Base-by-base conservation (phyloP, 1,139 yeast species). In the Geotrichum bryndzae region DNA sequence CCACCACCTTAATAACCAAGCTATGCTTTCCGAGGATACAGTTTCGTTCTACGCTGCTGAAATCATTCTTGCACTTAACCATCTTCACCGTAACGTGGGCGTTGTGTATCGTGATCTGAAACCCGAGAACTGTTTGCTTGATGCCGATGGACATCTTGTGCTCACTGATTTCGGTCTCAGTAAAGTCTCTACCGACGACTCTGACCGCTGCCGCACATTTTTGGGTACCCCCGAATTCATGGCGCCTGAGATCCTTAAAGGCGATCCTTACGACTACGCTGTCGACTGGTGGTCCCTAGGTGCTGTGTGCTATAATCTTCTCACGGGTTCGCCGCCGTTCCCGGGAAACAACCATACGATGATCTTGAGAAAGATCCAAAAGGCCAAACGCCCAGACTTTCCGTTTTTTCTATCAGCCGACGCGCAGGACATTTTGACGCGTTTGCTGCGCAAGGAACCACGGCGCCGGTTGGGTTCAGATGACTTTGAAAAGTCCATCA, bases 231-330 rank as follows among this genome's bases (percentile, higher is more conserved):
- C 96, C 0, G 97, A 91, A 73, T 91, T 90, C 72, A 90, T 92
- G 89, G 97, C 98, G 0, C 99, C 99, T 1, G 98, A 94, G 73
- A 88, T 92, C 35, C 76, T 94, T 35, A 83, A 83, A 59, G 97
- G 96, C 33, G 84, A 86, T 65, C 85, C 87, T 18, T 92, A 92
- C 72, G 94, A 90, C 66, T 86, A 82, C 66, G 81, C 86, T 10
- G 97, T 94, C 13, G 99, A 92, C 73, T 92, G 97, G 96, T 92
- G 97, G 96, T 90, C 97, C 0, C 78, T 94, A 45, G 98, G 99
- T 0, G 90, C 97, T 68, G 89, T 92, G 8, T 82, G 90, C 31
- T 90, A 79, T 72, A 97, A 92, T 73, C 81, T 94, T 77, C 78
- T 94, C 53, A 88, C 96, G 0, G 98, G 98, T 0, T 82, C 87